Base-by-base conservation (phyloP, 208 protist genomes). In the Borovskyia barvae region DNA sequence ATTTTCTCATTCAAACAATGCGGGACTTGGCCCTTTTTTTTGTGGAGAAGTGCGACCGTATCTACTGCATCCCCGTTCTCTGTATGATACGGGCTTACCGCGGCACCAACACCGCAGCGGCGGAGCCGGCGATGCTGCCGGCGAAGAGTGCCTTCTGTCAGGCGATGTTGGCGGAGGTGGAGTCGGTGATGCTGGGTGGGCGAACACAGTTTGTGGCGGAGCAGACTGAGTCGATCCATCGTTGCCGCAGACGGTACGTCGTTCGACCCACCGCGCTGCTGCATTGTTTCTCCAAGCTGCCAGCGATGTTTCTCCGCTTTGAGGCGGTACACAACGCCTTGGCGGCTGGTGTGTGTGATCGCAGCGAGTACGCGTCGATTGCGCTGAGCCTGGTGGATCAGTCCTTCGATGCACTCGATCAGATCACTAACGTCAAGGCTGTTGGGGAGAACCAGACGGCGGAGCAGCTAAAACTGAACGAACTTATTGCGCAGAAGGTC, bases 211-310 rank as follows among this genome's bases (percentile, higher is more conserved):
- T 87, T 32, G 75, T 93, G 14, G 83, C 82, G 40, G 85, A 95
- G 67, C 89, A 95, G 70, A 92, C 81, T 19, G 76, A 88, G 30
- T 95, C 89, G 15, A 93, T 95, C 55, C 62, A 35, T n/a, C 51
- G 57, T 9, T 92, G 89, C 61, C 57, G 75, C 33, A 82, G 74
- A 54, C 65, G 57, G 32, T 93, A 88, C 46, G 12, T 82, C 22
- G 55, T 95, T 30, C 66, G 77, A 51, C 85, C 89, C 1, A 81
- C 80, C 14, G 75, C 85, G n/a, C 73, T 95, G 54, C 60, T 95
- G 47, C 72, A 77, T 40, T 92, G 89, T 67, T 95, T 95, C 52
- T 59, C 79, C 30, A 82, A 88, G 57, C 58, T 95, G 55, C 89
- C 89, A 7, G 69, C 76, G 11, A 81, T 92, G 35, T 68, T 95